A percentile compares a stretch with the other conserved stretches of the same genome.
Evolutionary conservation across 2,329 filamentous ascomycete species (phyloP).

Genomic region (Zarea fungicola): DNA sequence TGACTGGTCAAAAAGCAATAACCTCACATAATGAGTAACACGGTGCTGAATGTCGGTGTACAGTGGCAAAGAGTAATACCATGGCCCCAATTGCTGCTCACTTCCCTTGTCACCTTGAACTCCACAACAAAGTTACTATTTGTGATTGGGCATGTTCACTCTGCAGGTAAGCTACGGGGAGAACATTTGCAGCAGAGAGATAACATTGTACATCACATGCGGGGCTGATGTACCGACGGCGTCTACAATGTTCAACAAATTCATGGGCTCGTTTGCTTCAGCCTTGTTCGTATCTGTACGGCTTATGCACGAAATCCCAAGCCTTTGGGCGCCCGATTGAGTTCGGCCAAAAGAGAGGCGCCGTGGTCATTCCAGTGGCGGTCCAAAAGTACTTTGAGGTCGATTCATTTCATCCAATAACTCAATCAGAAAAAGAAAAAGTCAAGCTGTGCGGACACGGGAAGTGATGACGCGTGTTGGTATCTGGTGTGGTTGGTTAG

Average conservation of each 20-base stretch:
- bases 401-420: not conserved
- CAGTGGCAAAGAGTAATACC: not conserved
- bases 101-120: not conserved
- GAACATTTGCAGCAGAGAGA: not conserved
- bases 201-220: not conserved
- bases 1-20: not conserved
- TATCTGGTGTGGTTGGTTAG: not conserved
- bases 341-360: slow-evolving; percentile 1
- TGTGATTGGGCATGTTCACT: not conserved
- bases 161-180: not conserved
- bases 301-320: slow-evolving; percentile 2
- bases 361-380: slow-evolving; percentile 1
- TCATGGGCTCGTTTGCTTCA: no score
- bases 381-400: not conserved
- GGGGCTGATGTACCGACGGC: no score
- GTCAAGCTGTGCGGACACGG: not conserved
- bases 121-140: not conserved
- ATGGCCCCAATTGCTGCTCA: not conserved
- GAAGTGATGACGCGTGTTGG: not conserved
- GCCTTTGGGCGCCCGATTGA: slow-evolving; percentile 3
- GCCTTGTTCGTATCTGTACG: no score
- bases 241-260: no score
- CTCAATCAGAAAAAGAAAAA: not conserved
- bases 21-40: not conserved
- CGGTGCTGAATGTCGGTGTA: not conserved